Conservation (phyloP, 2,329 filamentous ascomycete genomes). For the Colletotrichum somersetense region DNA sequence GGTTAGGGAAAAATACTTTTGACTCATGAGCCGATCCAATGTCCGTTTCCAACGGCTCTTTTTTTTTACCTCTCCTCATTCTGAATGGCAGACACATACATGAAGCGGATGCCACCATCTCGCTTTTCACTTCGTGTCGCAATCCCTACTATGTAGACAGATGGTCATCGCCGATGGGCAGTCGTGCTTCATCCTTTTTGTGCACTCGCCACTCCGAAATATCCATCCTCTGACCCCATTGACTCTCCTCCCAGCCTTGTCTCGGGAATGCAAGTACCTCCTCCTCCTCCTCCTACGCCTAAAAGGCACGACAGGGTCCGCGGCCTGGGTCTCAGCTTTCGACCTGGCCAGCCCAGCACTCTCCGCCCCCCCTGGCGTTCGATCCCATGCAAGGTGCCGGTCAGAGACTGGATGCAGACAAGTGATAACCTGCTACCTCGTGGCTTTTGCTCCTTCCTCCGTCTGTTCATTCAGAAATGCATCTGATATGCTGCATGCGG, state of each 20-base stretch:
- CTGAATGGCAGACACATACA: neutral
- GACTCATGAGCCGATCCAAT: neutral
- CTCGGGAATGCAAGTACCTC: slow-evolving; percentile 20
- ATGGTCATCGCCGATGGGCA: slow-evolving; percentile 18
- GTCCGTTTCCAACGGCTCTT: neutral
- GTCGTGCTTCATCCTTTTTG: slow-evolving; percentile 2
- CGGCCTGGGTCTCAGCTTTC: slow-evolving; percentile 23
- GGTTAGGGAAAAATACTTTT: neutral
- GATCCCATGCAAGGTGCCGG: slow-evolving; percentile 23
- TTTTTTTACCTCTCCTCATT: neutral
- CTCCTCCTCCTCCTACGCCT: slow-evolving; percentile 3
- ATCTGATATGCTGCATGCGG: neutral
- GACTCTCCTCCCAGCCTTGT: slow-evolving; percentile 26
- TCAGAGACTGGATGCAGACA: slow-evolving; percentile 16
- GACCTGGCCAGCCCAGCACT: slow-evolving; percentile 5
- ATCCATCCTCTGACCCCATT: slow-evolving; percentile 4
- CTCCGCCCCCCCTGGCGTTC: neutral
- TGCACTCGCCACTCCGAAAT: slow-evolving; percentile 18
- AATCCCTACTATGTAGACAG: neutral
- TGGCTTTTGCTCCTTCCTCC: neutral
- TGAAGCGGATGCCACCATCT: slow-evolving; percentile 9
- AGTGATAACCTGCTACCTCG: slow-evolving; percentile 1
- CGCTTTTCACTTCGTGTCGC: neutral
- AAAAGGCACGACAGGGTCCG: slow-evolving; percentile 16
- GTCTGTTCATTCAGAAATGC: slow-evolving; percentile 2